phyloP scores from a whole-genome alignment of 1,284 basidiomycete genomes.

The Apiotrichum gamsii region DNA sequence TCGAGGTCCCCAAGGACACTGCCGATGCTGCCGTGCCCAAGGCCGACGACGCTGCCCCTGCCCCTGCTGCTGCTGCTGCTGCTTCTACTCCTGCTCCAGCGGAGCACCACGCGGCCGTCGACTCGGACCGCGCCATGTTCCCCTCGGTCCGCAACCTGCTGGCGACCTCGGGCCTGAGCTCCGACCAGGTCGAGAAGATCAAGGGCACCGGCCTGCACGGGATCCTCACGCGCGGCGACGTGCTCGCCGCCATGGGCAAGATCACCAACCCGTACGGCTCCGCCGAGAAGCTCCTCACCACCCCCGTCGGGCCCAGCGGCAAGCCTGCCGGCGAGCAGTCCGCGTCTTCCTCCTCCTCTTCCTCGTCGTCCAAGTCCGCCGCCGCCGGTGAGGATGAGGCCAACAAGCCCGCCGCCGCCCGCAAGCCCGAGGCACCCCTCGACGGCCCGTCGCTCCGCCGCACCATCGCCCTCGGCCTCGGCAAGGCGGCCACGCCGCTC shows the following conservation, averaged over 20 bases:
- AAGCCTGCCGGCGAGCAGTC: conserved; percentile 32
- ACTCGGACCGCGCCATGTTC: conserved; percentile 38
- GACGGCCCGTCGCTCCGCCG: conserved; percentile 64
- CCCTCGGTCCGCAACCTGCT: conserved; percentile 44
- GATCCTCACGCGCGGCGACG: conserved; percentile 86
- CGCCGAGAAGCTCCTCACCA: conserved; percentile 60
- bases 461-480: conserved; percentile 64
- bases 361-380: conserved; percentile 12
- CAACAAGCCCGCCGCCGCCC: conserved; percentile 17
- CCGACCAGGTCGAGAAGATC: conserved; percentile 48
- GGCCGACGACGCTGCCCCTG: conserved; percentile 4
- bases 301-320: conserved; percentile 38
- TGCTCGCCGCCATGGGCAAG: conserved; percentile 71
- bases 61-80: conserved; percentile 2
- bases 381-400: conserved; percentile 12
- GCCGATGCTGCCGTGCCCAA: conserved; percentile 40
- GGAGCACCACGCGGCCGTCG: conserved; percentile 34
- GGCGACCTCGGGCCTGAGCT: conserved; percentile 33
- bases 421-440: conserved; percentile 50
- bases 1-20: conserved; percentile 56
- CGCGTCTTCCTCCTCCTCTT: conserved; percentile 14
- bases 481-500: conserved; percentile 54
- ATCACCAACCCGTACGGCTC: conserved; percentile 59
- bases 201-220: conserved; percentile 71
- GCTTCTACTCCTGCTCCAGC: background rate